phyloP scores from a whole-genome alignment of 2,329 filamentous ascomycete species.

The Eutypa lata region DNA sequence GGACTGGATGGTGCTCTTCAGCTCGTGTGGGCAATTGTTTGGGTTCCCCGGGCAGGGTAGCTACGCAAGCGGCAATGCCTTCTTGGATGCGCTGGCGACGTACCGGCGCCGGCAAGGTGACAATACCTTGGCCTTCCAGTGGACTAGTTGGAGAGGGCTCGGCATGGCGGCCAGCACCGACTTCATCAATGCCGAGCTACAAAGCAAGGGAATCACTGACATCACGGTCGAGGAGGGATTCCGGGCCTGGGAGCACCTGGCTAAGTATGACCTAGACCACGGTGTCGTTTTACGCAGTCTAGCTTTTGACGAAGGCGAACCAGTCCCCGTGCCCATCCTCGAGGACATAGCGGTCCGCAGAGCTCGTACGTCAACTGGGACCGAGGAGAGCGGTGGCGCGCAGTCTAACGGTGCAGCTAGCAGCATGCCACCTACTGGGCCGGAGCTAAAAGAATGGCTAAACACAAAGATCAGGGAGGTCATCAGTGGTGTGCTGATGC shows the following conservation, averaged over 20 bases:
- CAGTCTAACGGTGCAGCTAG: background rate
- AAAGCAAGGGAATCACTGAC: constrained; percentile 39
- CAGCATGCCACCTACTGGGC: constrained; percentile 8
- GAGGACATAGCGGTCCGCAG: constrained; percentile 25
- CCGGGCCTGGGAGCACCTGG: constrained; percentile 37
- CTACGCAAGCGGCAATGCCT: constrained; percentile 29
- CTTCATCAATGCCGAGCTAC: constrained; percentile 38
- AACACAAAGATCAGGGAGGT: constrained; percentile 28
- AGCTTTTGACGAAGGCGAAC: constrained; percentile 29
- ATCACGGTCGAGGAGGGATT: constrained; percentile 39
- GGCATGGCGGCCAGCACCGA: constrained; percentile 34
- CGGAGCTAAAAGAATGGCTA: constrained; percentile 29
- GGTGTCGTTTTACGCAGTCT: constrained; percentile 33
- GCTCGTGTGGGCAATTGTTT: constrained; percentile 29
- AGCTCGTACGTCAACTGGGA: background rate
- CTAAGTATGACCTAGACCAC: constrained; percentile 32
- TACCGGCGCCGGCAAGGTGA: constrained; percentile 31
- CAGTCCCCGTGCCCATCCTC: constrained; percentile 20
- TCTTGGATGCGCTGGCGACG: constrained; percentile 29
- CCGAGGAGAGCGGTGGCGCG: background rate
- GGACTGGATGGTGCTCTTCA: constrained; percentile 30
- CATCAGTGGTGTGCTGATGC: constrained; percentile 30
- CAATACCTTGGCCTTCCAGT: constrained; percentile 39
- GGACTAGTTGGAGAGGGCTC: constrained; percentile 38
- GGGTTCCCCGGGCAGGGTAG: constrained; percentile 26